Evolutionary conservation across 768 basidiomycete species (phyloP), one percentile per base, ranked within the genome.

Genomic region (Galerina sulciceps): DNA sequence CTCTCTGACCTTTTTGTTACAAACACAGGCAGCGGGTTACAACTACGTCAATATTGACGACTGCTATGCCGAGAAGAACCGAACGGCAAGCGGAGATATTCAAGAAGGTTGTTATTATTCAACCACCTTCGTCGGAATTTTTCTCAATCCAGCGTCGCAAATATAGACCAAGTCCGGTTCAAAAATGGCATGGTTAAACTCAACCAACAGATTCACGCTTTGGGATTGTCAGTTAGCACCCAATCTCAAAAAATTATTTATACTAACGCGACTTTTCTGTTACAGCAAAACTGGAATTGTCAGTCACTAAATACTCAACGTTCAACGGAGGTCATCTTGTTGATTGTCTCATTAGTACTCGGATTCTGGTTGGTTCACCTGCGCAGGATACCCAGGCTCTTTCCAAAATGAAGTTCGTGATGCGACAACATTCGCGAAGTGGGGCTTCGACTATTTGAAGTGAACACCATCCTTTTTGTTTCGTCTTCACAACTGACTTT

Each of bases 361-460:
- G 56, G 85, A 86, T 58, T 77, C 86, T 4, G 87, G 87, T 17
- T 88, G 85, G 86, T 83, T 79, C 62, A 89, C 87, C n/a, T 89
- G 87, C 57, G 81, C 80, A 11, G 73, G 84, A 8, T 89, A 85
- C 65, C 87, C 87, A 43, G 87, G 86, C 17, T 87, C 86, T 1
- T 88, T 78, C 71, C 72, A 76, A 65, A 85, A 88, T 58, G 87
- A 89, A 71, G 58, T 70, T 22, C 80, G 84, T 22, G 87, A 89
- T 64, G 76, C 76, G 4, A 79, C 77, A 60, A 73, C 79, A 4
- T 88, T 88, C 71, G 79, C 81, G 45, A 77, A 83, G 35, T 88
- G 87, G 87, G 85, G 86, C 6, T 87, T 88, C 54, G 83, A 88
- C 69, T 85, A 85, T 62, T 74, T 88, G 43, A 89, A 88, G 87